Percentiles rank a stretch among this genome's conserved stretches.
These are phyloP conservation scores for Rosellinia necatrix DNA, from an alignment of 2,329 filamentous ascomycete species.

Conservation along the genomic window DNA sequence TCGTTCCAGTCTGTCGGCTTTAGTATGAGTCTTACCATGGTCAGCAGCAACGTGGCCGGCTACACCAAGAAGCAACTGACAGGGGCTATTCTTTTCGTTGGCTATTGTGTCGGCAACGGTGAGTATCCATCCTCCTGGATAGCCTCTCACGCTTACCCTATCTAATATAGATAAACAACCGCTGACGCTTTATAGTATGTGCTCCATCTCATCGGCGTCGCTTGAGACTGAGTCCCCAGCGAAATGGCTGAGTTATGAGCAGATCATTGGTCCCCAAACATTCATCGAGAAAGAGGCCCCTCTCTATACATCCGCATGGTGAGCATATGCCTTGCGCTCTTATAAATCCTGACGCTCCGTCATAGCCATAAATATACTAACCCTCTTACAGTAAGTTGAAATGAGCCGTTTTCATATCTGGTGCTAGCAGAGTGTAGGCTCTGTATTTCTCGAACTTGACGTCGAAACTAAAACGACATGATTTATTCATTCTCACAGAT, in stretches of 20 bases:
- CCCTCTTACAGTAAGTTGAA: slow-evolving; percentile 12
- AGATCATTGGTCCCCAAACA: slow-evolving; percentile 32
- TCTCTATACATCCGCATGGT: slow-evolving; percentile 51
- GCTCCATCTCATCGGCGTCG: background rate
- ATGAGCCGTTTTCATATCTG: too few relatives aligned
- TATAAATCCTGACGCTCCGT: background rate
- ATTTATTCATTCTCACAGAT: slow-evolving; percentile 28
- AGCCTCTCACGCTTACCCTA: too few relatives aligned
- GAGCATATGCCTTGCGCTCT: background rate
- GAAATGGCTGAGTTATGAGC: background rate
- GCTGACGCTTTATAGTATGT: slow-evolving; percentile 22
- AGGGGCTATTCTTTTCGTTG: slow-evolving; percentile 41
- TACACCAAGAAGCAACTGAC: slow-evolving; percentile 44
- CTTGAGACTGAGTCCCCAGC: background rate
- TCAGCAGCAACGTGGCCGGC: slow-evolving; percentile 42
- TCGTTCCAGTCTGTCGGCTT: slow-evolving; percentile 42
- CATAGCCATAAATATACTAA: background rate
- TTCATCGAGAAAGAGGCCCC: slow-evolving; percentile 53
- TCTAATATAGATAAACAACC: background rate
- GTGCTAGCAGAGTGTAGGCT: too few relatives aligned
- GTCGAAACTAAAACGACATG: slow-evolving; percentile 1
- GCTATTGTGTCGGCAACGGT: slow-evolving; percentile 39
- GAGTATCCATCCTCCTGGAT: background rate
- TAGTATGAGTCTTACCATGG: slow-evolving; percentile 42
- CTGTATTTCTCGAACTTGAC: too few relatives aligned